phyloP scores from a whole-genome alignment of 2,329 filamentous ascomycete genomes.

The Neofusicoccum umdonicola region DNA sequence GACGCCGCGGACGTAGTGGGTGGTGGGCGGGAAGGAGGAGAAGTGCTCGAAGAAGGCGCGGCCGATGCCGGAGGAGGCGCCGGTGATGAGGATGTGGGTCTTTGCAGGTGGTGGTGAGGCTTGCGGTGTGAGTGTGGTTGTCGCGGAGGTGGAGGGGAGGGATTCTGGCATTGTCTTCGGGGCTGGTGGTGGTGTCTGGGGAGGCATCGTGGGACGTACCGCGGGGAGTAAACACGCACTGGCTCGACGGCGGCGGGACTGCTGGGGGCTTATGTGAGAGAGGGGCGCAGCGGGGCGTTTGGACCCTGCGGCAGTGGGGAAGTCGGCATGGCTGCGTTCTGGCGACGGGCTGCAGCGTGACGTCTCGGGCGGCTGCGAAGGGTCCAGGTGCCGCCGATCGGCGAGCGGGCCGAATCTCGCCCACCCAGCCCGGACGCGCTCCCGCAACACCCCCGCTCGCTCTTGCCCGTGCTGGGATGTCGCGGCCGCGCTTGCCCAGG shows the following conservation, averaged over 20 bases:
- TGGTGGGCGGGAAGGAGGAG: neutral
- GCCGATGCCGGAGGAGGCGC: slow-evolving; percentile 40
- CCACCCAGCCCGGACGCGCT: neutral
- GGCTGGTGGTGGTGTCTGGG: no score
- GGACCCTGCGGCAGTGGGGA: no score
- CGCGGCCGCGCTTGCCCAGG: neutral
- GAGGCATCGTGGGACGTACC: no score
- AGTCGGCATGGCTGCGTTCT: no score
- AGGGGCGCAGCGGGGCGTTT: neutral
- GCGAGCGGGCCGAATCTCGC: neutral
- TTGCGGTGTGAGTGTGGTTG: neutral
- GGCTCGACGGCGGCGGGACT: neutral
- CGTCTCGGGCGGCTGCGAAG: neutral
- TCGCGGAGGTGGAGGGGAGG: neutral
- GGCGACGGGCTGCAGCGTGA: no score
- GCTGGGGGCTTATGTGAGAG: neutral
- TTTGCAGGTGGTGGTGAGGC: slow-evolving; percentile 18
- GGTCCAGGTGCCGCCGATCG: neutral
- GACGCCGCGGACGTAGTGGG: slow-evolving; percentile 2
- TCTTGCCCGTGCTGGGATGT: neutral
- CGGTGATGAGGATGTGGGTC: slow-evolving; percentile 33
- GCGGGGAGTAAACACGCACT: no score
- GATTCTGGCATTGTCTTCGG: no score
- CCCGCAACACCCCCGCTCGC: neutral
- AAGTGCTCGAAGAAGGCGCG: slow-evolving; percentile 29